Evolutionary conservation across 805 yeast genomes (phyloP).

Genomic region (Saturnispora galanensis): DNA sequence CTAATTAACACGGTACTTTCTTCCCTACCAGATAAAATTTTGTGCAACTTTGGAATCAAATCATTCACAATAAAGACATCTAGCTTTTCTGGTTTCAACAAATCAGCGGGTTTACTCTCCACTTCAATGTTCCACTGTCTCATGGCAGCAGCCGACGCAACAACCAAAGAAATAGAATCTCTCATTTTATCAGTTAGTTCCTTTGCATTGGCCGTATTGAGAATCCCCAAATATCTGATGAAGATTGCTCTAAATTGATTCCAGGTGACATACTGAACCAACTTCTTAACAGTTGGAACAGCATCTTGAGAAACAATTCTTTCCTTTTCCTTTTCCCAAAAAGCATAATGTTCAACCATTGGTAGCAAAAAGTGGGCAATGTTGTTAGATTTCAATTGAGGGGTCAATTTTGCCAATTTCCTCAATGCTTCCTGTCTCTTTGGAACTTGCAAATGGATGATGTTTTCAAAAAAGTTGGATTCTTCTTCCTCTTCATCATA

Average conservation of each 20-base stretch:
- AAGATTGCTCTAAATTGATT: slow-evolving; percentile 70
- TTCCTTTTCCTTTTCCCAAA: slow-evolving; percentile 45
- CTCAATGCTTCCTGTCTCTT: slow-evolving; percentile 79
- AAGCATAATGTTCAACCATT: slow-evolving; percentile 70
- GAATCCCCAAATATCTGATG: slow-evolving; percentile 45
- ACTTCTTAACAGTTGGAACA: slow-evolving; percentile 45
- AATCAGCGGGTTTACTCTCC: slow-evolving; percentile 22
- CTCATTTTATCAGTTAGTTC: slow-evolving; percentile 37
- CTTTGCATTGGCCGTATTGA: slow-evolving; percentile 16
- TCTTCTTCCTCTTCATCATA: slow-evolving; percentile 76
- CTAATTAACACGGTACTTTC: slow-evolving; percentile 72
- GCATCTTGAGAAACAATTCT: slow-evolving; percentile 61
- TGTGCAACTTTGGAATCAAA: slow-evolving; percentile 51
- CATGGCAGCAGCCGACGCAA: slow-evolving; percentile 42
- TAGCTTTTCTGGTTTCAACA: slow-evolving; percentile 30
- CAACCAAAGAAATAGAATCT: slow-evolving; percentile 49
- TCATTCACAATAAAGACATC: slow-evolving; percentile 44
- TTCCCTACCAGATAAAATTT: slow-evolving; percentile 51
- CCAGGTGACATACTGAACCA: slow-evolving; percentile 58
- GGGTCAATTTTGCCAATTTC: slow-evolving; percentile 40
- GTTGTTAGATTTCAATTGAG: slow-evolving; percentile 41
- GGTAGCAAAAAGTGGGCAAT: slow-evolving; percentile 80
- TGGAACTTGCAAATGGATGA: slow-evolving; percentile 75
- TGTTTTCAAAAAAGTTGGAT: slow-evolving; percentile 50
- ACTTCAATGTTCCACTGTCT: slow-evolving; percentile 11